Evolutionary conservation across 2,329 filamentous ascomycete genomes (phyloP).

Genomic region (Neonectria hederae): DNA sequence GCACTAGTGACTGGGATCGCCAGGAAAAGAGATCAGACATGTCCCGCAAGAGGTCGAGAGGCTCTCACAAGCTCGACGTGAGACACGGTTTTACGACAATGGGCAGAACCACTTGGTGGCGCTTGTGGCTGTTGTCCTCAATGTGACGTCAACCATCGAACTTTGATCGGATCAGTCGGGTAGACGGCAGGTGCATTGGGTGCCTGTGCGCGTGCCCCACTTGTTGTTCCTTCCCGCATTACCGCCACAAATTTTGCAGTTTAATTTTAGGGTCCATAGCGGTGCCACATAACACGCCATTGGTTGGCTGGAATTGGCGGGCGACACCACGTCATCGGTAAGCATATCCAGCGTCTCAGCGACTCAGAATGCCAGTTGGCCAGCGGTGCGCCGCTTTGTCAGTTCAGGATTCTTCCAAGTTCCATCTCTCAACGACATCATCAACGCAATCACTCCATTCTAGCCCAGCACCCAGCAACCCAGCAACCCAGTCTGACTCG

Average conservation of each 20-base stretch:
- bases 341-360: not conserved
- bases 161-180: constrained; percentile 29
- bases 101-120: not conserved
- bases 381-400: constrained; percentile 7
- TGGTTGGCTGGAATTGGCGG: not conserved
- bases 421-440: constrained; percentile 25
- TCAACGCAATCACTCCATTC: constrained; percentile 1
- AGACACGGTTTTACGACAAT: not conserved
- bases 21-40: not conserved
- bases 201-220: constrained; percentile 12
- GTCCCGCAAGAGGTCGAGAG: not conserved
- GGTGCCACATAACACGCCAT: constrained; percentile 18
- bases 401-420: constrained; percentile 16
- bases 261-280: not conserved
- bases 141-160: constrained; percentile 37
- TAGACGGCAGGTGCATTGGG: constrained; percentile 2
- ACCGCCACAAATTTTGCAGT: not conserved
- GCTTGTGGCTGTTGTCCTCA: constrained; percentile 2
- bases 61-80: not conserved
- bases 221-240: constrained; percentile 8
- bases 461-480: not conserved
- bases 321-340: constrained; percentile 16
- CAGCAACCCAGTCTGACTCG: not conserved
- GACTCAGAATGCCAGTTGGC: not conserved
- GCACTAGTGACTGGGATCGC: not conserved